Percentiles rank a stretch among this genome's conserved stretches.
Evolutionary conservation across 2,329 filamentous ascomycete genomes (phyloP).

Genomic region (Colletotrichum truncatum): DNA sequence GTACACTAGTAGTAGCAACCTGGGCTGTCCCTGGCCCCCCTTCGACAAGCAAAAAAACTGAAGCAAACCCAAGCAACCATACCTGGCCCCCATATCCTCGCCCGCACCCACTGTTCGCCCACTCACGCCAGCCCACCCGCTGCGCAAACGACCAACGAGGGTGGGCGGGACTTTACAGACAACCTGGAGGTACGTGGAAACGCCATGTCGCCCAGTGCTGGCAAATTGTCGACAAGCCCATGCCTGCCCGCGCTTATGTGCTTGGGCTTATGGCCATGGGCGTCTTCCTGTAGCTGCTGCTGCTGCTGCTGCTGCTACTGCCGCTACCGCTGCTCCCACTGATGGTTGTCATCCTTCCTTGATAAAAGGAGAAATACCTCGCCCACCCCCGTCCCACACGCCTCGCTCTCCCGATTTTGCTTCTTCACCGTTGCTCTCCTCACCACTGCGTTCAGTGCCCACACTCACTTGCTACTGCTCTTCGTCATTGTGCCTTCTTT

Average conservation of each 20-base stretch:
- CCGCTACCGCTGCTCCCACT: not conserved
- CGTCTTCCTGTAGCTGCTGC: too few species aligned
- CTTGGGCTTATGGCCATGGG: not conserved
- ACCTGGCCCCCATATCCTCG: constrained; percentile 17
- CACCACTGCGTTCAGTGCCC: constrained; percentile 21
- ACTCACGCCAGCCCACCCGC: not conserved
- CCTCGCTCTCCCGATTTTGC: not conserved
- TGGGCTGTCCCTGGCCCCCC: too few species aligned
- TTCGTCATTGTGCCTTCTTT: constrained; percentile 24
- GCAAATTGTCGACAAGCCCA: constrained; percentile 24
- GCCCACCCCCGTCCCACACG: constrained; percentile 17
- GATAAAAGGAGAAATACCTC: constrained; percentile 30
- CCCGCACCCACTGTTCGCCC: not conserved
- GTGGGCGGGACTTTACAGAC: not conserved
- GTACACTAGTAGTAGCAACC: too few species aligned
- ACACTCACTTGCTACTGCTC: constrained; percentile 29
- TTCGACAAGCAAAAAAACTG: constrained; percentile 8
- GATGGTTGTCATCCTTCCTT: not conserved
- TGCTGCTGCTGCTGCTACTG: too few species aligned
- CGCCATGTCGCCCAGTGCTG: constrained; percentile 18
- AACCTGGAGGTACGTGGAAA: constrained; percentile 12
- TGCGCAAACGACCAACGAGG: constrained; percentile 16
- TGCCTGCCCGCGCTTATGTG: constrained; percentile 9
- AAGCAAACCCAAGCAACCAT: not conserved
- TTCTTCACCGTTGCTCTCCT: constrained; percentile 16